Evolutionary conservation across 2,329 filamentous ascomycete species (phyloP), one percentile per base, ranked within the genome.

Genomic region (Didymella exigua): DNA sequence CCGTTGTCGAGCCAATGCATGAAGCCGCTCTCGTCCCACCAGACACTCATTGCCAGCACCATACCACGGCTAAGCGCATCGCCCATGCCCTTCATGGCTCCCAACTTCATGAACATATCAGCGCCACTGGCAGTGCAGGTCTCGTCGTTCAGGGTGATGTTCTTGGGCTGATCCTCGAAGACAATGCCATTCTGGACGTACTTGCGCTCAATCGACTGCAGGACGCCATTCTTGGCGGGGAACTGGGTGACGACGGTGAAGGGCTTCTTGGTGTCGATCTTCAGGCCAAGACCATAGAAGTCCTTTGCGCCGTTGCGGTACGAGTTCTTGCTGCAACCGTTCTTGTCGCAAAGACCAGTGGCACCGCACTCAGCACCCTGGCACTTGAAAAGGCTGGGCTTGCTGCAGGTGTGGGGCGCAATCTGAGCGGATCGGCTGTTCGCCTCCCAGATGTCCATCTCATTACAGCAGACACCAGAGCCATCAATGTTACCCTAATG

Each of bases 241-340:
- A 89, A 89, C 72, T 89, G 86, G 9, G 86, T 89, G 53, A 89
- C 83, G 21, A 89, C 85, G 8, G 86, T 89, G 63, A 89, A 73
- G 64, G 83, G 82, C 68, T 79, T 77, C 59, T 73, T 81, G 49
- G 85, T 86, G 70, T 88, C 82, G 62, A 89, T 76, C 45, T 77
- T 86, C 23, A 65, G 57, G 24, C 59, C 53, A 11, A 50, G 59
- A 9, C 65, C 68, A 42, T 75, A 75, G 60, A 62, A 73, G 36
- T 59, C 47, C 46, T 66, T 66, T 23, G 61, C 67, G 10, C 54
- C 59, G 16, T 52, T 49, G 26, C 56, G 56, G 58, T 74, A 75
- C 4, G 72, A 68, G 61, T 75, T 75, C 40, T 69, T 70, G 19
- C 62, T 65, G 58, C 72, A 75, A 14, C 72, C 72, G 30, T 65